Base-by-base conservation (phyloP, 1,284 basidiomycete species). In the Ganoderma lucidum region DNA sequence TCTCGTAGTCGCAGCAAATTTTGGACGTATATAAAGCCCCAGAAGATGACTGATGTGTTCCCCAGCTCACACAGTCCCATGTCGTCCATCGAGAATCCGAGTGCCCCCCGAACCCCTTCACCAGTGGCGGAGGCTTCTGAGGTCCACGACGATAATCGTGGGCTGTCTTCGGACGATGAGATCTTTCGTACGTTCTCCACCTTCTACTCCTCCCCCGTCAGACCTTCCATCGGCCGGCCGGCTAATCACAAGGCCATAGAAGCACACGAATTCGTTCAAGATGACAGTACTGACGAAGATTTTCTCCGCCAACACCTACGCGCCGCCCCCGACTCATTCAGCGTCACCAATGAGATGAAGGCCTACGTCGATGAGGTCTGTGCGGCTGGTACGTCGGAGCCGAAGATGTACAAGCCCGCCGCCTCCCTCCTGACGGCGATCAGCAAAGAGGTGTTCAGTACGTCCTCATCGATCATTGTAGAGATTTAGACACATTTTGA, bases 1-100 rank as follows among this genome's bases (percentile, higher is more conserved):
- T 32, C 15, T 17, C 15, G 30, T 5, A 1, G 6, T 9, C 53
- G 51, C 97, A 99, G 82, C 97, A 99, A 81, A 63, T 68, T 64
- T 62, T 17, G 30, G 15, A 32, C 9, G 19, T 67, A 67, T 67
- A 58, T 42, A 58, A 41, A 28, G 1, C 53, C 32, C 32, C 15
- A 35, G 10, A 44, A 60, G 23, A 51, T 61, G 62, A 45, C 63
- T 64, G 67, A 42, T 44, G 62, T 64, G 63, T 59, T 37, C 28
- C 23, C 58, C 63, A 64, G 63, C 58, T 64, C 66, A 67, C 62
- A 44, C 62, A 68, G 62, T 68, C 56, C 58, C 14, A 64, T 68
- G 63, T 32, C 15, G 17, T 68, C 67, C 37, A 61, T 45, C 56
- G 42, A 51, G 55, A 45, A 4, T 60, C 67, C 58, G 62, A 51